Conservation (phyloP, 169 alveolate genomes). For the Pseudocohnilembus persalinus region DNA sequence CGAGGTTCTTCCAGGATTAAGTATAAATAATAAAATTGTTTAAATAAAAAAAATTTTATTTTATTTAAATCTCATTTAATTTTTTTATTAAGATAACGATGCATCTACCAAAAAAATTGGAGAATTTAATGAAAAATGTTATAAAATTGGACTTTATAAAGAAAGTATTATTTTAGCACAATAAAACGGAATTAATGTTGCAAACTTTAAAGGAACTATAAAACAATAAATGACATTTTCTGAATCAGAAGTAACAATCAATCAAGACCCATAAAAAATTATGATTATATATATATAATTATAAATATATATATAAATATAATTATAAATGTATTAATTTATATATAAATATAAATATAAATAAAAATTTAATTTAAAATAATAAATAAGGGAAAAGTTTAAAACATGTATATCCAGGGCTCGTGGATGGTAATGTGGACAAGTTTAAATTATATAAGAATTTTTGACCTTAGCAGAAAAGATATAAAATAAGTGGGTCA, state of each 20-base stretch:
- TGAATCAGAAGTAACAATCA: background rate
- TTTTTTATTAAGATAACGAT: slow-evolving; percentile 6
- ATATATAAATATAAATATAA: too few species aligned
- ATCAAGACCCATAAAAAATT: too few species aligned
- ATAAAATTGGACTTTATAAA: slow-evolving; percentile 63
- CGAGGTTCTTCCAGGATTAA: slow-evolving; percentile 63
- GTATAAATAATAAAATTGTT: slow-evolving; percentile 35
- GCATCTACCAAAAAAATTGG: slow-evolving; percentile 29
- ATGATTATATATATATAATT: too few species aligned
- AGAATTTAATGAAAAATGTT: slow-evolving; percentile 36
- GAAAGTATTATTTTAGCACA: slow-evolving; percentile 68
- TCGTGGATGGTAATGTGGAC: slow-evolving; percentile 67
- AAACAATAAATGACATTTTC: background rate
- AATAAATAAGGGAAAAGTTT: slow-evolving; percentile 83
- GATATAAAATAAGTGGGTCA: slow-evolving; percentile 65
- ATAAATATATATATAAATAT: too few species aligned
- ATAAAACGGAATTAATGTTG: slow-evolving; percentile 70
- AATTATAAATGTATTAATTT: too few species aligned
- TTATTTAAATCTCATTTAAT: background rate
- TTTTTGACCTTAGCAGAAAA: slow-evolving; percentile 78
- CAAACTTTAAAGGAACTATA: slow-evolving; percentile 24
- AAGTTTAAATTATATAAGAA: slow-evolving; percentile 59
- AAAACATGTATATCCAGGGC: slow-evolving; percentile 53
- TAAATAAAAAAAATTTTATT: background rate
- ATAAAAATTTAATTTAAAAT: too few species aligned